Percentiles rank a stretch among this genome's conserved stretches.
Conservation (phyloP, 768 basidiomycete genomes). For the Tylopilus vinaceipallidus region DNA sequence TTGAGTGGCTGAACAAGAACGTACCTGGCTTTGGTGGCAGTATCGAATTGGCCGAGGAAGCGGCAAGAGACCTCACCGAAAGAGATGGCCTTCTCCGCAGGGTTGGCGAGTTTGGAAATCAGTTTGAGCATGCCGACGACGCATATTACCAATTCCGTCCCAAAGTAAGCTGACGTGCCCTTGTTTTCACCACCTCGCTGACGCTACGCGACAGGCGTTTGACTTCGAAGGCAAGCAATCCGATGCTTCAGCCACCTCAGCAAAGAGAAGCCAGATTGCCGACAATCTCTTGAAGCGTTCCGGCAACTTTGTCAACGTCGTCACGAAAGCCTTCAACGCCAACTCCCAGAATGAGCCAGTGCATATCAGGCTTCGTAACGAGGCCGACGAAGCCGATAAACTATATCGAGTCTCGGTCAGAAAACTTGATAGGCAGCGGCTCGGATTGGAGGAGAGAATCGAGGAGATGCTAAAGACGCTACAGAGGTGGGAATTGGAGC, state of each 20-base stretch:
- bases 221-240: slow-evolving; percentile 26
- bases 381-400: slow-evolving; percentile 80
- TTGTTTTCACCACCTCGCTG: slow-evolving; percentile 24
- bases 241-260: slow-evolving; percentile 20
- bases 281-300: slow-evolving; percentile 70
- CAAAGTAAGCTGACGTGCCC: slow-evolving; percentile 47
- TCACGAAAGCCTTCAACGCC: slow-evolving; percentile 65
- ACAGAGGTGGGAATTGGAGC: slow-evolving; percentile 84
- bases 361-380: slow-evolving; percentile 66
- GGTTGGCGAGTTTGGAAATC: slow-evolving; percentile 80
- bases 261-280: slow-evolving; percentile 37
- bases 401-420: slow-evolving; percentile 78
- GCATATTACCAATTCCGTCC: slow-evolving; percentile 84
- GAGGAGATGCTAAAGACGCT: slow-evolving; percentile 79
- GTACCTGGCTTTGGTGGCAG: slow-evolving; percentile 77
- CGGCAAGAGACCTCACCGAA: slow-evolving; percentile 52
- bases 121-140: slow-evolving; percentile 73
- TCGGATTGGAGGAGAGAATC: slow-evolving; percentile 81
- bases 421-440: slow-evolving; percentile 79
- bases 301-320: slow-evolving; percentile 63
- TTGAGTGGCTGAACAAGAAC: slow-evolving; percentile 76
- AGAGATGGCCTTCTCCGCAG: slow-evolving; percentile 60
- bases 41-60: slow-evolving; percentile 76
- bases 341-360: slow-evolving; percentile 55
- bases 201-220: slow-evolving; percentile 24